Conservation (phyloP, 225 moss, liverwort and hornwort genomes). For the Climacium dendroides region DNA sequence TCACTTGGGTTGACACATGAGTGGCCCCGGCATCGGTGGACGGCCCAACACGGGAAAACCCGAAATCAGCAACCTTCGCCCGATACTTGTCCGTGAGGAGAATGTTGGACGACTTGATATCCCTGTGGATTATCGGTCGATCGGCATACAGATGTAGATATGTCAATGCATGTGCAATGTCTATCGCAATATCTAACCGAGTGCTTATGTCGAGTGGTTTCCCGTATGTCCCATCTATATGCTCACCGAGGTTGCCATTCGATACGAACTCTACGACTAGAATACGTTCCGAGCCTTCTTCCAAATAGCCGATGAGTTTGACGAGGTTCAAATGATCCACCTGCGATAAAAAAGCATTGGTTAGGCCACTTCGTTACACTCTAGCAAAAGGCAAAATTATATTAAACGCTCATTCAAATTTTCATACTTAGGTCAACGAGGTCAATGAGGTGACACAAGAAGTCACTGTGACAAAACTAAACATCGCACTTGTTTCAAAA, state of each 20-base stretch:
- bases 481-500: background rate
- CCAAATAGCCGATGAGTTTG: conserved; percentile 68
- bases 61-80: conserved; percentile 65
- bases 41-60: conserved; percentile 51
- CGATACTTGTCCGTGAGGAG: conserved; percentile 46
- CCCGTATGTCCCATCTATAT: conserved; percentile 51
- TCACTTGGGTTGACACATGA: conserved; percentile 59
- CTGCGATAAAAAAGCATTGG: background rate
- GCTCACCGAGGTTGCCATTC: conserved; percentile 73
- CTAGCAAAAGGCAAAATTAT: background rate
- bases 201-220: conserved; percentile 46
- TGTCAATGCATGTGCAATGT: conserved; percentile 72
- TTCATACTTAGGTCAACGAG: background rate
- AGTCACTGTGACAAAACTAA: background rate
- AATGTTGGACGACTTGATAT: conserved; percentile 51
- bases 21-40: conserved; percentile 42
- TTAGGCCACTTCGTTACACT: background rate
- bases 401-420: background rate
- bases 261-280: conserved; percentile 63
- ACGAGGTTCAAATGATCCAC: conserved; percentile 81
- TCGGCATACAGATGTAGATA: conserved; percentile 88
- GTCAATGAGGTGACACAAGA: background rate
- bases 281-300: conserved; percentile 67
- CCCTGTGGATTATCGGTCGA: conserved; percentile 52
- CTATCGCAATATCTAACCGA: conserved; percentile 65